A percentile compares a stretch with the other conserved stretches of the same genome.
phyloP scores from a whole-genome alignment of 306 rosid species.

The Mucuna pruriens region DNA sequence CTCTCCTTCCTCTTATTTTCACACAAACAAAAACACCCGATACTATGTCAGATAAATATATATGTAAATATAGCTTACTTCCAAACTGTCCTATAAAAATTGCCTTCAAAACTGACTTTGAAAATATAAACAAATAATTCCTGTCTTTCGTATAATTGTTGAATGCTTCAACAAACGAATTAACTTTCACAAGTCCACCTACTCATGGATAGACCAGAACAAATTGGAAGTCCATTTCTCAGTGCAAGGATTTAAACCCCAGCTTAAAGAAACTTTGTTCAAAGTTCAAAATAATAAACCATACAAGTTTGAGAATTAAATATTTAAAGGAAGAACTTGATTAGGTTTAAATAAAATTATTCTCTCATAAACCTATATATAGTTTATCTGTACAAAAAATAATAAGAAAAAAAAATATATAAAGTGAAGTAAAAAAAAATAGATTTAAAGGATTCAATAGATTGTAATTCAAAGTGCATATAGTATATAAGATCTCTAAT shows the following conservation, averaged over 20 bases:
- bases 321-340: too few species aligned
- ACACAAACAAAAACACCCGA: too few species aligned
- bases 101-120: not conserved
- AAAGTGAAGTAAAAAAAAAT: not conserved
- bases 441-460: too few species aligned
- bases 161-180: conserved; percentile 20
- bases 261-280: not conserved
- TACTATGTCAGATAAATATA: not conserved
- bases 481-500: not conserved
- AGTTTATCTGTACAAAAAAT: too few species aligned
- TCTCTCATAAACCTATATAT: too few species aligned
- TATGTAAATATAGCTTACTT: not conserved
- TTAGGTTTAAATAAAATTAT: too few species aligned
- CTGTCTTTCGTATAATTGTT: not conserved
- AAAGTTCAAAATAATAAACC: not conserved
- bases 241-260: not conserved
- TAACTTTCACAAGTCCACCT: not conserved
- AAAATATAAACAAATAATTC: conserved; percentile 1
- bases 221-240: not conserved
- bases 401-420: too few species aligned
- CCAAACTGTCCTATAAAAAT: not conserved
- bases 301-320: too few species aligned
- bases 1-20: too few species aligned
- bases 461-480: not conserved
- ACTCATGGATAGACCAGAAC: not conserved